Conservation (phyloP, 495 filamentous ascomycete genomes). For the Tuber umbilicatum region DNA sequence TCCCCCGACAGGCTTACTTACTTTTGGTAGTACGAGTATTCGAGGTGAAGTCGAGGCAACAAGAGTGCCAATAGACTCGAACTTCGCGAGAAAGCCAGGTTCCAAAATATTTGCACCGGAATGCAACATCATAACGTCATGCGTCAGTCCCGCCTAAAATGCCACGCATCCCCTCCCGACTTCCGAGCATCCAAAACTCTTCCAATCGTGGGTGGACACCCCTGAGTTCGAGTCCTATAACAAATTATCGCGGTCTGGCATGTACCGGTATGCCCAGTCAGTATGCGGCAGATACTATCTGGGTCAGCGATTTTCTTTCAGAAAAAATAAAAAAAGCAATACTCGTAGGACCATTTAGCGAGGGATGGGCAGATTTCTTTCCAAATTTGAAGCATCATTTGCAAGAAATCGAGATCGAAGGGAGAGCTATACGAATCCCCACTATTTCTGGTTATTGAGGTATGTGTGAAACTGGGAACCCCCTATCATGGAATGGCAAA, state of each 20-base stretch:
- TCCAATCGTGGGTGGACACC: background rate
- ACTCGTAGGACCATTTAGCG: background rate
- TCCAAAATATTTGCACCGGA: background rate
- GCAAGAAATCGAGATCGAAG: background rate
- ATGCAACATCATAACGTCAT: background rate
- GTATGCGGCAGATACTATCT: background rate
- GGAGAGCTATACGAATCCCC: background rate
- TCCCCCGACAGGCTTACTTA: background rate
- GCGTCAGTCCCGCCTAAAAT: background rate
- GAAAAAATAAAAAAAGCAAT: background rate
- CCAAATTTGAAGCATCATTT: background rate
- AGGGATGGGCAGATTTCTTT: background rate
- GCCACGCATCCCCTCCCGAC: conserved; percentile 3
- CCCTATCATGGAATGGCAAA: background rate
- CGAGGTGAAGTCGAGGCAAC: background rate
- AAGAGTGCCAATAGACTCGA: background rate
- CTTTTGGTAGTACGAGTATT: background rate
- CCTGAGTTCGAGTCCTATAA: background rate
- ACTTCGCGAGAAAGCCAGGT: background rate
- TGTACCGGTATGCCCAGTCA: background rate
- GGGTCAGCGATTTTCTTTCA: background rate
- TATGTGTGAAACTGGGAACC: background rate
- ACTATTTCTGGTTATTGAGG: background rate
- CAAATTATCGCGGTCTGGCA: background rate
- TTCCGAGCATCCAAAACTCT: background rate